Percentiles rank a stretch among this genome's conserved stretches.
These are phyloP conservation scores for Talaromyces stipitatus DNA, from an alignment of 495 filamentous ascomycete genomes.

Conservation along the genomic window DNA sequence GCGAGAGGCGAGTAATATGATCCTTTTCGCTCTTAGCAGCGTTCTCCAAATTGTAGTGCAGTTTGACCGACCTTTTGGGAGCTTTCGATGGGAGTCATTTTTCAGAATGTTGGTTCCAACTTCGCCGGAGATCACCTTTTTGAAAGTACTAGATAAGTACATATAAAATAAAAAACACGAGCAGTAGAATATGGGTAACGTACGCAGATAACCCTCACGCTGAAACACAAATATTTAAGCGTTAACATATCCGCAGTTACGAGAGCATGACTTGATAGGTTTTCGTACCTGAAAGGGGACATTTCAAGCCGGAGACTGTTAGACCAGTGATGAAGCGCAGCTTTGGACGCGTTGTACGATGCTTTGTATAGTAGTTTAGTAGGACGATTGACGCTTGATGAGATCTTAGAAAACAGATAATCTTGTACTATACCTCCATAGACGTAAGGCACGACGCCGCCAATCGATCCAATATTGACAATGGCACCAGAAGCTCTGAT, in stretches of 20 bases:
- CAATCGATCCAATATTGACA: slow-evolving; percentile 24
- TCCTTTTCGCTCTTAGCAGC: background rate
- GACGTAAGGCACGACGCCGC: slow-evolving; percentile 21
- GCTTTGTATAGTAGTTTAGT: too few species aligned
- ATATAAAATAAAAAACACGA: too few species aligned
- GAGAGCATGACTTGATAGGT: background rate
- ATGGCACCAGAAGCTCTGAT: slow-evolving; percentile 13
- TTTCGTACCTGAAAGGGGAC: slow-evolving; percentile 15
- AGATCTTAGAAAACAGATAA: too few species aligned
- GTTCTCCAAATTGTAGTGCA: too few species aligned
- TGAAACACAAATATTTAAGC: too few species aligned
- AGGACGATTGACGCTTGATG: too few species aligned
- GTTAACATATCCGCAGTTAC: too few species aligned
- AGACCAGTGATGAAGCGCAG: slow-evolving; percentile 20
- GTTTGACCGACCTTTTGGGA: slow-evolving; percentile 14
- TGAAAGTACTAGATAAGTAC: too few species aligned
- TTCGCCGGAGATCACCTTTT: slow-evolving; percentile 24
- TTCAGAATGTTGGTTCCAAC: slow-evolving; percentile 26
- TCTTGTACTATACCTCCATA: slow-evolving; percentile 20
- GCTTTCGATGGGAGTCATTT: slow-evolving; percentile 9
- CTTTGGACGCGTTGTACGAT: slow-evolving; percentile 25
- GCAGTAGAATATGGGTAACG: too few species aligned
- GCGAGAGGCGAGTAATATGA: slow-evolving; percentile 5
- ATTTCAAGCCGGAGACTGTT: slow-evolving; percentile 25
- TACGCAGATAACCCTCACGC: too few species aligned